Evolutionary conservation across 768 basidiomycete genomes (phyloP).

Genomic region (Termitomyces sp.): DNA sequence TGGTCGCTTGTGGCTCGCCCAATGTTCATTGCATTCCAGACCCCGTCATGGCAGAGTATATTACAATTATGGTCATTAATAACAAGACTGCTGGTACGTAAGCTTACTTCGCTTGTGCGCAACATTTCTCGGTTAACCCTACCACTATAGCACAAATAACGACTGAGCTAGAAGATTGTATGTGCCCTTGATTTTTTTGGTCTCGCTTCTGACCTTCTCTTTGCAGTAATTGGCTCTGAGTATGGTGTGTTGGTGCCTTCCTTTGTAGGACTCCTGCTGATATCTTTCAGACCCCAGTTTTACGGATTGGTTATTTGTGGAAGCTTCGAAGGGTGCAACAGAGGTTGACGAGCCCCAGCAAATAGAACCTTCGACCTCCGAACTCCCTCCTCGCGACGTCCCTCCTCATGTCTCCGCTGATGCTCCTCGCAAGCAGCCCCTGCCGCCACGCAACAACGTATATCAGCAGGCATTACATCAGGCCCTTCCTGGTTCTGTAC

Average conservation of each 20-base stretch:
- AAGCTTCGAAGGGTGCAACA: conserved; percentile 66
- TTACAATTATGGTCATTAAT: conserved; percentile 93
- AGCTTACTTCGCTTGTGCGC: neutral
- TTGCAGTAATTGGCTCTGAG: conserved; percentile 69
- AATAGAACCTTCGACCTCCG: conserved; percentile 29
- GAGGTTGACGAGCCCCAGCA: conserved; percentile 41
- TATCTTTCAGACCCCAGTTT: conserved; percentile 62
- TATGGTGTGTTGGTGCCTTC: conserved; percentile 48
- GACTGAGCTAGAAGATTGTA: conserved; percentile 81
- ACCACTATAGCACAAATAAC: conserved; percentile 69
- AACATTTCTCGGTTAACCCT: conserved; percentile 10
- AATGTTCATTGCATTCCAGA: conserved; percentile 38
- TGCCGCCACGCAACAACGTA: conserved; percentile 49
- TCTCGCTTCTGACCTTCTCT: neutral
- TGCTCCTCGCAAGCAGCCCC: conserved; percentile 37
- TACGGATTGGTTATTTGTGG: conserved; percentile 84
- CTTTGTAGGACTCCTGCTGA: conserved; percentile 16
- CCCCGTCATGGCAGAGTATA: conserved; percentile 91
- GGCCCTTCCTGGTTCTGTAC: conserved; percentile 45
- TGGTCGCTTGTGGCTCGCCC: conserved; percentile 3
- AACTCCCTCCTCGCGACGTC: conserved; percentile 26
- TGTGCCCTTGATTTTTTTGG: conserved; percentile 15
- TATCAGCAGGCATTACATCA: conserved; percentile 76
- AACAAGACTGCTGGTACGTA: conserved; percentile 73
- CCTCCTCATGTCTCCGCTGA: conserved; percentile 32